Conservation (phyloP, 768 basidiomycete species). For the Lanmaoa rubissima region DNA sequence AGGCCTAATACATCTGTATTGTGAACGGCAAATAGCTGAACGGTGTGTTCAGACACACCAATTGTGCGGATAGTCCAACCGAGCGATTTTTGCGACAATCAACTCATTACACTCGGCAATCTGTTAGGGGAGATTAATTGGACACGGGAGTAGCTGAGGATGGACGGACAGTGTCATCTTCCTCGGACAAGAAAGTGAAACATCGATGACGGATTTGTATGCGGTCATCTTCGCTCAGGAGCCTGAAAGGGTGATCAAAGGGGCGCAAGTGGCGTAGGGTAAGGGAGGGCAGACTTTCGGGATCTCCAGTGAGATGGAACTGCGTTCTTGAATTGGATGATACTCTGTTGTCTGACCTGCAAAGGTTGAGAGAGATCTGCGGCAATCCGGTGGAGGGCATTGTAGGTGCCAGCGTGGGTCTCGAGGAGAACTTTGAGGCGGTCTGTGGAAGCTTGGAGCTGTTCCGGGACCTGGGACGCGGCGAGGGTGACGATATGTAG, state of each 20-base stretch:
- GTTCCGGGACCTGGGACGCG: constrained; percentile 66
- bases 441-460: constrained; percentile 47
- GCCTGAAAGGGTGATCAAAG: constrained; percentile 39
- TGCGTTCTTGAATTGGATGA: constrained; percentile 88
- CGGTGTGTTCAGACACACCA: constrained; percentile 49
- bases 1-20: constrained; percentile 15
- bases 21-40: background rate
- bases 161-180: constrained; percentile 65
- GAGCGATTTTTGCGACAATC: constrained; percentile 73
- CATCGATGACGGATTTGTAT: constrained; percentile 61
- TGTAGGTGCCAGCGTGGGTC: constrained; percentile 62
- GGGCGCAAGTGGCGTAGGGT: background rate
- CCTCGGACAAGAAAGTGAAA: constrained; percentile 68
- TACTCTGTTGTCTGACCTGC: constrained; percentile 71
- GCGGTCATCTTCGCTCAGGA: constrained; percentile 68
- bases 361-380: constrained; percentile 57
- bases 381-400: constrained; percentile 73
- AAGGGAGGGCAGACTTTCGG: constrained; percentile 52
- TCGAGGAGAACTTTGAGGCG: constrained; percentile 68
- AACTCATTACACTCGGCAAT: constrained; percentile 77
- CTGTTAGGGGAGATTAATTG: constrained; percentile 28
- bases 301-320: constrained; percentile 75
- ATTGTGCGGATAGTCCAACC: constrained; percentile 68
- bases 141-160: background rate
- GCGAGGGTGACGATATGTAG: constrained; percentile 64